phyloP scores from a whole-genome alignment of 768 basidiomycete genomes.

The Trametes elegans region DNA sequence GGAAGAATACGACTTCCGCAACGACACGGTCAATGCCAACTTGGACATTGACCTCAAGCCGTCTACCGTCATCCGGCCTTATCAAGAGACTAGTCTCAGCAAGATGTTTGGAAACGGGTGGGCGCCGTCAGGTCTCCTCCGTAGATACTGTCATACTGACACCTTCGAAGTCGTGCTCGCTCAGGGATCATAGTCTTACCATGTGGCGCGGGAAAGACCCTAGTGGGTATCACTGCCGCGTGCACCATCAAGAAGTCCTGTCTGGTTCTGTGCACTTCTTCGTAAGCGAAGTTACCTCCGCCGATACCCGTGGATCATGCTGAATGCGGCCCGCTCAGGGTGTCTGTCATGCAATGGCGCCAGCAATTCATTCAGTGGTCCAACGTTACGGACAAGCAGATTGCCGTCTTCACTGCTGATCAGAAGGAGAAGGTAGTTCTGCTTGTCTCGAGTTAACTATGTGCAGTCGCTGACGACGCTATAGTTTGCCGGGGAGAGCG shows the following conservation, averaged over 20 bases:
- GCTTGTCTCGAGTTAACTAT: neutral
- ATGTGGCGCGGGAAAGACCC: slow-evolving; percentile 97
- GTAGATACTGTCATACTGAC: slow-evolving; percentile 9
- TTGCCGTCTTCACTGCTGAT: slow-evolving; percentile 96
- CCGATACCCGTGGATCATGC: neutral
- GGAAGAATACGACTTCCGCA: slow-evolving; percentile 98
- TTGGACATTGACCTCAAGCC: slow-evolving; percentile 99
- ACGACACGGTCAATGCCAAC: slow-evolving; percentile 94
- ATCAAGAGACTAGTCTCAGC: slow-evolving; percentile 96
- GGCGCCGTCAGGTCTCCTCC: slow-evolving; percentile 20
- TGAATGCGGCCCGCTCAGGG: slow-evolving; percentile 48
- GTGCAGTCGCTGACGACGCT: slow-evolving; percentile 8
- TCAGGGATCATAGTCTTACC: slow-evolving; percentile 98
- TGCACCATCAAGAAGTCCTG: slow-evolving; percentile 99
- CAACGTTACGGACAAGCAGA: slow-evolving; percentile 94
- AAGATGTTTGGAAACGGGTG: slow-evolving; percentile 99
- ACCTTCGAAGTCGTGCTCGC: slow-evolving; percentile 75
- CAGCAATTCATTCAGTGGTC: slow-evolving; percentile 99
- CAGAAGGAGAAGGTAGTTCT: slow-evolving; percentile 88
- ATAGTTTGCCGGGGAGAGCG: slow-evolving; percentile 94
- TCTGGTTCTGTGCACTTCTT: slow-evolving; percentile 94
- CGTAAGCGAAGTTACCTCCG: slow-evolving; percentile 52
- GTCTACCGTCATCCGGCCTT: slow-evolving; percentile 94
- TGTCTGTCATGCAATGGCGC: slow-evolving; percentile 98
- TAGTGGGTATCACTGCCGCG: slow-evolving; percentile 99